phyloP scores from a whole-genome alignment of 495 filamentous ascomycete species.

The Penicillium manginii region DNA sequence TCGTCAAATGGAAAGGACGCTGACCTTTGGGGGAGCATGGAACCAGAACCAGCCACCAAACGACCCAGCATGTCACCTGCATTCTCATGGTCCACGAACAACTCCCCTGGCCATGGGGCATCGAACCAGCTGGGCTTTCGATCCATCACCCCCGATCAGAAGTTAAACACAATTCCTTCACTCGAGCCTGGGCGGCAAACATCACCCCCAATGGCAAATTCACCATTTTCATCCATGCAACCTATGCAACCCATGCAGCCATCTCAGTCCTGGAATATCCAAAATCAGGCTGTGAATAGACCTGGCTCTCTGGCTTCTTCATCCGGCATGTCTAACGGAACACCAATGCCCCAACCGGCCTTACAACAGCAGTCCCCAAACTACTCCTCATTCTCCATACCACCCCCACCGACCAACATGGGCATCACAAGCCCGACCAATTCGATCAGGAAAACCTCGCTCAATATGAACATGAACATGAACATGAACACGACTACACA shows the following conservation, averaged over 20 bases:
- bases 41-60: slow-evolving; percentile 34
- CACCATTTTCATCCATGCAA: slow-evolving; percentile 30
- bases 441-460: slow-evolving; percentile 19
- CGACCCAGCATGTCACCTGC: slow-evolving; percentile 39
- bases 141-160: slow-evolving; percentile 58
- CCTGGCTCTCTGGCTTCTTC: slow-evolving; percentile 30
- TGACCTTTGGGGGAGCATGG: slow-evolving; percentile 41
- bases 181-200: slow-evolving; percentile 46
- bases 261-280: slow-evolving; percentile 34
- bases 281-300: slow-evolving; percentile 22
- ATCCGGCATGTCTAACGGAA: slow-evolving; percentile 31
- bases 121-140: slow-evolving; percentile 38
- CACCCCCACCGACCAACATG: slow-evolving; percentile 39
- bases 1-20: slow-evolving; percentile 37
- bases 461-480: slow-evolving; percentile 21
- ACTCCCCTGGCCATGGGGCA: slow-evolving; percentile 24
- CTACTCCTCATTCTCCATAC: slow-evolving; percentile 52
- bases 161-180: slow-evolving; percentile 52
- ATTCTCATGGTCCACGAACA: slow-evolving; percentile 53
- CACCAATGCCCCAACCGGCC: slow-evolving; percentile 22
- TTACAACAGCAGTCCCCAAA: slow-evolving; percentile 35
- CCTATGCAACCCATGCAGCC: slow-evolving; percentile 15
- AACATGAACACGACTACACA: slow-evolving; percentile 17
- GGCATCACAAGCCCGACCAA: slow-evolving; percentile 20
- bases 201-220: slow-evolving; percentile 23